Evolutionary conservation across 169 alveolate species (phyloP).

Genomic region (Plasmodium ovale): DNA sequence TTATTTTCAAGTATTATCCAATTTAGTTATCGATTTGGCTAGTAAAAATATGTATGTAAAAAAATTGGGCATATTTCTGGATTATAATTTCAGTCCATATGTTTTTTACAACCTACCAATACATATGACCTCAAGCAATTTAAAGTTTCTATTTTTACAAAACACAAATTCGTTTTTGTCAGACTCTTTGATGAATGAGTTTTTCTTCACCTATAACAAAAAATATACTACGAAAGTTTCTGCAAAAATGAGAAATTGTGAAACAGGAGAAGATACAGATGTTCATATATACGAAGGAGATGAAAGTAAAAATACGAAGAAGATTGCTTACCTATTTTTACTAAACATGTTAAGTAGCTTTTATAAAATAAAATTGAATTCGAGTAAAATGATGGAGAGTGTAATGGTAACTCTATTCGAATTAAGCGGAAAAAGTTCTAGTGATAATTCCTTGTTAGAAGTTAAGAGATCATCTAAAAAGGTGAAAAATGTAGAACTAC

Average conservation of each 20-base stretch:
- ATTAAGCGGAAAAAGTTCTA: slow-evolving; percentile 32
- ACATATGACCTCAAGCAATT: slow-evolving; percentile 11
- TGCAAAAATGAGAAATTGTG: neutral
- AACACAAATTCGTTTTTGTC: slow-evolving; percentile 48
- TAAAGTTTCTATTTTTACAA: slow-evolving; percentile 29
- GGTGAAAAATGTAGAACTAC: slow-evolving; percentile 24
- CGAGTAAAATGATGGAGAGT: slow-evolving; percentile 24
- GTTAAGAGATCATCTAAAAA: slow-evolving; percentile 44
- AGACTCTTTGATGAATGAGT: slow-evolving; percentile 47
- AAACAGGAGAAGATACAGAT: slow-evolving; percentile 3
- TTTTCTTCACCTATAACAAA: slow-evolving; percentile 50
- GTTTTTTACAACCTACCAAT: slow-evolving; percentile 38
- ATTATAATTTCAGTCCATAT: slow-evolving; percentile 42
- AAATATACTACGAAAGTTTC: neutral
- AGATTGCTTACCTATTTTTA: slow-evolving; percentile 20
- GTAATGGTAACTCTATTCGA: slow-evolving; percentile 7
- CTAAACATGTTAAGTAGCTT: slow-evolving; percentile 67
- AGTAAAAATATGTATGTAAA: slow-evolving; percentile 27
- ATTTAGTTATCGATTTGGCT: slow-evolving; percentile 53
- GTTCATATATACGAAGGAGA: slow-evolving; percentile 40
- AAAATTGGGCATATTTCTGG: slow-evolving; percentile 54
- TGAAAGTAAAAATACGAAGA: slow-evolving; percentile 1
- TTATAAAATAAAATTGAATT: slow-evolving; percentile 49
- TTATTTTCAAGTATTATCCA: slow-evolving; percentile 41
- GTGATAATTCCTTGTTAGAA: slow-evolving; percentile 15